phyloP scores from a whole-genome alignment of 257 asterid genomes.

The Solanum piurae region DNA sequence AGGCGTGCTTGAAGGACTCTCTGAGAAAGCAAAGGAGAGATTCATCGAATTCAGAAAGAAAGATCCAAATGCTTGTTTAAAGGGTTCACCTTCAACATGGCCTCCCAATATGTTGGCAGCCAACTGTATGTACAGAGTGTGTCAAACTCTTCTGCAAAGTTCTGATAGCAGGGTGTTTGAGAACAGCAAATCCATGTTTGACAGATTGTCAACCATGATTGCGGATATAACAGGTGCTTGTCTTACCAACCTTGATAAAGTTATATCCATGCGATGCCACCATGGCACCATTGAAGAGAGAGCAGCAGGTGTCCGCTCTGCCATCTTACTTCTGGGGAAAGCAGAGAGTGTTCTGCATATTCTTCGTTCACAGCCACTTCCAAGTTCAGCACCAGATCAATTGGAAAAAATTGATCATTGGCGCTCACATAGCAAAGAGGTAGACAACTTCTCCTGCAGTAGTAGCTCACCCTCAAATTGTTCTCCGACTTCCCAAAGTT shows the following conservation, averaged over 20 bases:
- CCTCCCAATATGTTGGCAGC: conserved; percentile 12
- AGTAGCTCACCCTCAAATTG: neutral
- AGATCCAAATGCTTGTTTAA: neutral
- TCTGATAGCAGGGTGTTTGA: neutral
- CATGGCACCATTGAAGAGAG: conserved; percentile 13
- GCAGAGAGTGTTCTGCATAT: conserved; percentile 14
- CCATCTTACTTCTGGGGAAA: conserved; percentile 22
- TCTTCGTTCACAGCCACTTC: conserved; percentile 3
- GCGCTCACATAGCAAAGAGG: conserved; percentile 7
- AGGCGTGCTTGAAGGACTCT: conserved; percentile 1
- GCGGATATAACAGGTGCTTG: conserved; percentile 18
- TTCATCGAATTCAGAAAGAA: neutral
- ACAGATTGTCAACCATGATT: conserved; percentile 11
- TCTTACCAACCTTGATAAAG: conserved; percentile 7
- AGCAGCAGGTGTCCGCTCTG: conserved; percentile 13
- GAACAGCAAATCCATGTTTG: conserved; percentile 1
- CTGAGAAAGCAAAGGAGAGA: conserved; percentile 3
- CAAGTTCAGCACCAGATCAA: conserved; percentile 10
- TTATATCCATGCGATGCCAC: conserved; percentile 17
- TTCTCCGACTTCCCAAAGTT: neutral
- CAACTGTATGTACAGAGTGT: conserved; percentile 24
- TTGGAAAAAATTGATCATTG: conserved; percentile 15
- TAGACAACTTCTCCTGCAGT: neutral
- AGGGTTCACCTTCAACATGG: conserved; percentile 15
- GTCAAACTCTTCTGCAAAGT: conserved; percentile 1